Conservation (phyloP, 1,139 yeast species). For the Candida albicans region DNA sequence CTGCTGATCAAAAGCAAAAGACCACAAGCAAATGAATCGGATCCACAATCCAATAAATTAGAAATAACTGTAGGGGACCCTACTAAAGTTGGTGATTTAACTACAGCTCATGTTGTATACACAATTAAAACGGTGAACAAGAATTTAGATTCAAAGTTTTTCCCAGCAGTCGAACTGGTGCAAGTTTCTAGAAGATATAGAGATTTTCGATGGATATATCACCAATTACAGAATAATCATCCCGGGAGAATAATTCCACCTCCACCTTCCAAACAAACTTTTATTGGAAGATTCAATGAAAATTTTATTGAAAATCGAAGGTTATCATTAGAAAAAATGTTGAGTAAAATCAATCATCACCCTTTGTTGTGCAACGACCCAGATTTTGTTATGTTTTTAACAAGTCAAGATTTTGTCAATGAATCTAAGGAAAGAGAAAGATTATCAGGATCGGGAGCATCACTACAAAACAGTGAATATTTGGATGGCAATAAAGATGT, state of each 20-base stretch:
- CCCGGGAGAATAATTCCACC: slow-evolving; percentile 95
- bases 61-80: slow-evolving; percentile 87
- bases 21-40: neutral
- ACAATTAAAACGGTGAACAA: slow-evolving; percentile 62
- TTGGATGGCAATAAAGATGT: slow-evolving; percentile 33
- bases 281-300: slow-evolving; percentile 81
- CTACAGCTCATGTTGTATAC: slow-evolving; percentile 87
- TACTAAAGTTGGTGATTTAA: slow-evolving; percentile 83
- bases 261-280: slow-evolving; percentile 92
- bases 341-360: slow-evolving; percentile 61
- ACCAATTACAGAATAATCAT: slow-evolving; percentile 80
- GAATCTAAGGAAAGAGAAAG: slow-evolving; percentile 67
- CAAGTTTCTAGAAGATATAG: slow-evolving; percentile 75
- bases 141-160: slow-evolving; percentile 22
- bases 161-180: slow-evolving; percentile 35
- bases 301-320: slow-evolving; percentile 87
- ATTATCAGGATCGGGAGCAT: slow-evolving; percentile 53
- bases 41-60: slow-evolving; percentile 30
- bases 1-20: slow-evolving; percentile 3
- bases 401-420: slow-evolving; percentile 65
- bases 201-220: slow-evolving; percentile 86
- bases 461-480: slow-evolving; percentile 42
- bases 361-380: slow-evolving; percentile 62
- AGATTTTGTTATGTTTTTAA: slow-evolving; percentile 77
- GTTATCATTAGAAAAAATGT: slow-evolving; percentile 85